Evolutionary conservation across 768 basidiomycete genomes (phyloP), one percentile per base, ranked within the genome.

Genomic region (Vishniacozyma victoriae): DNA sequence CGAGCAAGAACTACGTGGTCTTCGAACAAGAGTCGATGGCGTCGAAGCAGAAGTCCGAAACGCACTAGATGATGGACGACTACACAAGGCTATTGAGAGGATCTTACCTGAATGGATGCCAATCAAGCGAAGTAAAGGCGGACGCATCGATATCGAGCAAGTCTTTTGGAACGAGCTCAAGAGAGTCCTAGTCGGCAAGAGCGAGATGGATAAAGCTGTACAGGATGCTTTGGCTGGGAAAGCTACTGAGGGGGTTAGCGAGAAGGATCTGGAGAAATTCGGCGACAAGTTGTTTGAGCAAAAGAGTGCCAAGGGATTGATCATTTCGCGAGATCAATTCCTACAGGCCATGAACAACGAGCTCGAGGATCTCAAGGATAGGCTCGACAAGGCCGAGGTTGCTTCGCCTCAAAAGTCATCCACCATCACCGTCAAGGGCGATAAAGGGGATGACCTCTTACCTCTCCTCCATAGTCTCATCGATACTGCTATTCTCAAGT

Each of bases 401-500:
- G 40, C 19, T 24, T 48, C 41, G 33, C n/a, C 22, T 12, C 23
- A 20, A 22, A 26, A 35, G 22, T 35, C 40, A 16, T 52, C 53
- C 16, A 29, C 9, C 15, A 33, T 59, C 16, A 64, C 55, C 0
- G 51, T 63, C 41, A 57, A 60, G 26, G 43, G 52, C 9, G n/a
- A 25, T 29, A 60, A 59, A 48, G 88, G 88, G 0, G 80, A 83
- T 49, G 88, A 84, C 55, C 69, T 83, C 19, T 83, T 84, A 0
- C 74, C 77, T 12, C 76, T 90, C 50, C 82, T 96, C 53, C 76
- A 77, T 23, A 76, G 81, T 25, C 77, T 95, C 41, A 86, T 97
- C 62, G 83, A 89, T 50, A 74, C 79, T 13, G 84, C 87, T 0
- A 79, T 93, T 4, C 75, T 80, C 13, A 77, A 75, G 16, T 79